These are phyloP conservation scores for Wickerhamomyces mucosus DNA, from an alignment of 805 yeast species.

Conservation along the genomic window DNA sequence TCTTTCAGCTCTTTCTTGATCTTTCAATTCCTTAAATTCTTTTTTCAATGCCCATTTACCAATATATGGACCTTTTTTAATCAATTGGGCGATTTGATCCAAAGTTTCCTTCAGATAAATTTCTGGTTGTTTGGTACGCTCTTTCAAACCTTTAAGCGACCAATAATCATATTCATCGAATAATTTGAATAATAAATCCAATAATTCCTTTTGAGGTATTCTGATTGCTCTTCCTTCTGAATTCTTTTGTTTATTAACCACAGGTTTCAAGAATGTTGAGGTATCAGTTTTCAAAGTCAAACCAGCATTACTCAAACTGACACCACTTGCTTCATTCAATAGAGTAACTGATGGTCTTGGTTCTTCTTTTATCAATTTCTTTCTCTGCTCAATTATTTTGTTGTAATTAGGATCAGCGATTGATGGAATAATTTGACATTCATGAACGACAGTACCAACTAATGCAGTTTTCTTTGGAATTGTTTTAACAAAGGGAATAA, in stretches of 20 bases:
- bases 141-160: slow-evolving; percentile 90
- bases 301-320: slow-evolving; percentile 77
- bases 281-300: slow-evolving; percentile 70
- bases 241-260: slow-evolving; percentile 31
- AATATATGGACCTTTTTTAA: slow-evolving; percentile 94
- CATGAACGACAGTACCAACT: slow-evolving; percentile 84
- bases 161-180: slow-evolving; percentile 96
- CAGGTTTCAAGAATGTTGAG: slow-evolving; percentile 52
- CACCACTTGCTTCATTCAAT: slow-evolving; percentile 76
- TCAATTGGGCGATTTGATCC: slow-evolving; percentile 81
- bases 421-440: slow-evolving; percentile 81
- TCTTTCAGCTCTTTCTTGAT: slow-evolving; percentile 63
- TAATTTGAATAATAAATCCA: slow-evolving; percentile 78
- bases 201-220: slow-evolving; percentile 85
- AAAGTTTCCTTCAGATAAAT: slow-evolving; percentile 82
- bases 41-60: slow-evolving; percentile 83
- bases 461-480: slow-evolving; percentile 83
- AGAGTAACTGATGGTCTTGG: slow-evolving; percentile 57
- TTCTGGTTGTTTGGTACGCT: slow-evolving; percentile 93
- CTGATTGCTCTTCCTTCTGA: slow-evolving; percentile 83
- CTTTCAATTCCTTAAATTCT: slow-evolving; percentile 74
- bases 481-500: slow-evolving; percentile 76
- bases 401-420: slow-evolving; percentile 61
- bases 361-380: slow-evolving; percentile 36
- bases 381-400: slow-evolving; percentile 49